Base-by-base conservation (phyloP, 257 asterid species). In the Nemophila menziesii region DNA sequence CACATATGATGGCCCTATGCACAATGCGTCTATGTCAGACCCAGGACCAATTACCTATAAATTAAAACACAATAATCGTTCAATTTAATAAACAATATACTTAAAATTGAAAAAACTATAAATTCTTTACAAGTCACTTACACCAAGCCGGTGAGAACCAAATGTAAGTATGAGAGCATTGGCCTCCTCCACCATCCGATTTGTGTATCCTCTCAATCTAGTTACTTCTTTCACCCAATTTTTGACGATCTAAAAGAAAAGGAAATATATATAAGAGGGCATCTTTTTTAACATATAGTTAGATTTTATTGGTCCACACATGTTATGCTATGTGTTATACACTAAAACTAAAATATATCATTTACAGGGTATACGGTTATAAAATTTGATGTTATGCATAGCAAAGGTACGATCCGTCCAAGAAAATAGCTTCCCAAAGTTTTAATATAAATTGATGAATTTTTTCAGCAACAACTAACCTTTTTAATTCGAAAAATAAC, bases 61-160 rank as follows among this genome's bases (percentile, higher is more conserved):
- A n/a, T n/a, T 29, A 38, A 34, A 48, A 43, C 18, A 36, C 4
- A 11, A 41, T 8, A 41, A 5, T 4, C 24, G 18, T 14, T 17
- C 26, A 2, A 18, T 40, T 12, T 7, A 17, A 4, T 17, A 17
- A 8, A 41, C 23, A 41, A 18, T 10, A 22, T 24, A 29, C 5
- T 7, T 29, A 5, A 29, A 13, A 29, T 29, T 2, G 36, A 29
- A 2, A 29, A 29, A n/a, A 46, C 22, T 2, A 33, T 16, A 50
- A 21, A 44, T n/a, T n/a, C n/a, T n/a, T n/a, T 14, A 40, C 38
- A 54, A 48, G 55, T 24, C 55, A 36, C 74, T 71, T 71, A 90
- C 98, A 58, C 99, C 99, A 19, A 90, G 92, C 26, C 92, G 72
- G 60, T 90, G 81, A 61, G 99, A 90, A 59, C 99, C 99, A 66